A percentile compares a stretch with the other conserved stretches of the same genome.
phyloP scores from a whole-genome alignment of 176 grass and related monocot species.

The Avena eriantha region DNA sequence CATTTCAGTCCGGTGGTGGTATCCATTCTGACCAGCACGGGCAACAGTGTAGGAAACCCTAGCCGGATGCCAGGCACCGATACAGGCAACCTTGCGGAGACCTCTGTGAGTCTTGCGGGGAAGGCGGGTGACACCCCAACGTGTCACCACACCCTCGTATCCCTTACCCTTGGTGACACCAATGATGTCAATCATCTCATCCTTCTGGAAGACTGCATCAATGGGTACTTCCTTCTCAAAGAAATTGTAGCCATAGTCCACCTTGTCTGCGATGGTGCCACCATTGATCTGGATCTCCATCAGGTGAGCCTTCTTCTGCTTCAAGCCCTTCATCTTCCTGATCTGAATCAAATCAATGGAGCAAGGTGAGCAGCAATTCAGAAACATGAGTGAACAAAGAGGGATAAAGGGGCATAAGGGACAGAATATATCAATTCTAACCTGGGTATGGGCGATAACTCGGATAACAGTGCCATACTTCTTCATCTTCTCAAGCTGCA shows the following conservation, averaged over 20 bases:
- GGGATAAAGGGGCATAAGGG: neutral
- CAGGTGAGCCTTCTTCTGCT: slow-evolving; percentile 95
- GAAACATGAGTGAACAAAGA: neutral
- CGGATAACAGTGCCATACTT: slow-evolving; percentile 89
- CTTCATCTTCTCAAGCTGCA: slow-evolving; percentile 94
- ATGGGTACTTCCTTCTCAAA: slow-evolving; percentile 87
- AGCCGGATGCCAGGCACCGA: slow-evolving; percentile 94
- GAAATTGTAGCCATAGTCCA: slow-evolving; percentile 83
- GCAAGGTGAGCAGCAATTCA: neutral
- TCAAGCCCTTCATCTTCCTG: slow-evolving; percentile 93
- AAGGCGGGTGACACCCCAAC: slow-evolving; percentile 98
- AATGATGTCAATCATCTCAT: slow-evolving; percentile 98
- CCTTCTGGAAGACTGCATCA: slow-evolving; percentile 86
- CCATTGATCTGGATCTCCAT: slow-evolving; percentile 98
- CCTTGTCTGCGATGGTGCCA: slow-evolving; percentile 82
- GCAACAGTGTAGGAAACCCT: slow-evolving; percentile 96
- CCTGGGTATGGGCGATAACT: slow-evolving; percentile 89
- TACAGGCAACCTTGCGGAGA: slow-evolving; percentile 96
- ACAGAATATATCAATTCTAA: neutral
- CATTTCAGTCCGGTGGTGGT: slow-evolving; percentile 95
- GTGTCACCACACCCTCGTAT: slow-evolving; percentile 93
- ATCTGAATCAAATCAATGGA: slow-evolving; percentile 53
- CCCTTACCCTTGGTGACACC: slow-evolving; percentile 99
- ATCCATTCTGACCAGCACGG: slow-evolving; percentile 92
- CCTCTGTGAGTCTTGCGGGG: slow-evolving; percentile 99